Base-by-base conservation (phyloP, 2,329 filamentous ascomycete species). In the Penicillium sp. region DNA sequence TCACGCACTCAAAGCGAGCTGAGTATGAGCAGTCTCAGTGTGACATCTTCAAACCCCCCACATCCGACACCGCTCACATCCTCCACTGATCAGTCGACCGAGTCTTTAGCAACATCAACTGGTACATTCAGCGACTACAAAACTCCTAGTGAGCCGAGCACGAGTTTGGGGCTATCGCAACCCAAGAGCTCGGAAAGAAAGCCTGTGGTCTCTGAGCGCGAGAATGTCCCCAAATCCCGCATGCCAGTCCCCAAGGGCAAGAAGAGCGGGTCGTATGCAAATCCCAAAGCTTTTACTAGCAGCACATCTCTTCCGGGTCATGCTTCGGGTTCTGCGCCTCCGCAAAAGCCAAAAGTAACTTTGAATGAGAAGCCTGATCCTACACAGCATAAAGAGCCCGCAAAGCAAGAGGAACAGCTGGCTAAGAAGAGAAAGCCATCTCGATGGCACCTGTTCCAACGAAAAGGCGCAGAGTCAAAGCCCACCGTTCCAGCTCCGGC, bases 361-460 rank as follows among this genome's bases (percentile, higher is more conserved):
- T 44, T 41, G 18, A 35, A 49, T n/a, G 43, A 47, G 12, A 20
- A 20, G 4, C 4, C 33, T 9, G 18, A 37, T 37, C 18, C 15
- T 12, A 9, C 33, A 20, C 44, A 39, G 12, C 4, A 40, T 40
- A 6, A 45, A 46, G 46, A 64, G 58, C 31, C 66, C 59, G 27
- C 48, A 60, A 15, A 62, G 63, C 15, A 59, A 56, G 39, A 63
- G 55, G 41, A 49, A 57, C 15, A 76, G 75, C 61, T 59, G 68
- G 20, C 68, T 69, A 53, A 75, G 74, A 65, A 48, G 44, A 58
- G 13, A 49, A 67, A 54, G 27, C 10, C 31, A 4, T 61, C 59
- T n/a, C 49, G 57, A 23, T 83, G 79, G 80, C 83, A 81, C 56
- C 81, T 84, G 55, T 82, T 84, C 50, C 79, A 82, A 46, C 72